These are phyloP conservation scores for Ganoderma boninense DNA, from an alignment of 1,284 basidiomycete genomes.

Conservation along the genomic window DNA sequence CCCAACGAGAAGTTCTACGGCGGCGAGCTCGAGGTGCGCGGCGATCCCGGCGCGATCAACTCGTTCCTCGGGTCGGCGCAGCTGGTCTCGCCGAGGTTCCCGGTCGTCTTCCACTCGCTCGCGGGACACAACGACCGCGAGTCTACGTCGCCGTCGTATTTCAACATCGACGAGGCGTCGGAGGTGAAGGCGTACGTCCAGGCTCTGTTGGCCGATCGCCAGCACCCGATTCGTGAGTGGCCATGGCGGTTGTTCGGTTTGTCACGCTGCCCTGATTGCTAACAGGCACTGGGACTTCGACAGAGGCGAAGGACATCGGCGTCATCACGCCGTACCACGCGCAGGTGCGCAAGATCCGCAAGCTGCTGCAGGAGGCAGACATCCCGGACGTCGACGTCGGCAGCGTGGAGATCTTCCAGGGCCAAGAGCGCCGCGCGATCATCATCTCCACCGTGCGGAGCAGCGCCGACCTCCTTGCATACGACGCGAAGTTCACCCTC, in stretches of 20 bases:
- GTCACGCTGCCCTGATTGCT: no score
- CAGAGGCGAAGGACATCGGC: constrained; percentile 50
- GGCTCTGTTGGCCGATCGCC: constrained; percentile 33
- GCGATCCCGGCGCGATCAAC: constrained; percentile 44
- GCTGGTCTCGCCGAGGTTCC: constrained; percentile 45
- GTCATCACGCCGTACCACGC: constrained; percentile 66
- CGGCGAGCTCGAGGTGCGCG: constrained; percentile 56
- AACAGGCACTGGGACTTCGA: not conserved
- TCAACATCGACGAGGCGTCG: constrained; percentile 55
- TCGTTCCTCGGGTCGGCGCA: constrained; percentile 36
- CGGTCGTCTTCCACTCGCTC: constrained; percentile 57
- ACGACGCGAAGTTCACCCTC: constrained; percentile 53
- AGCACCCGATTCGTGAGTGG: constrained; percentile 24
- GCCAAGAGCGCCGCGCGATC: constrained; percentile 56
- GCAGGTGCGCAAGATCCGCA: constrained; percentile 57
- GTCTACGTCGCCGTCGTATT: constrained; percentile 55
- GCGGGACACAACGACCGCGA: constrained; percentile 53
- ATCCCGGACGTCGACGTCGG: constrained; percentile 57
- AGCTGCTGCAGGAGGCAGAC: constrained; percentile 42
- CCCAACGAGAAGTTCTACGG: constrained; percentile 66
- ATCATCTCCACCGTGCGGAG: constrained; percentile 58
- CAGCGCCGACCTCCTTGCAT: constrained; percentile 45
- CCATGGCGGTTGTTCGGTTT: no score
- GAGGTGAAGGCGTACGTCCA: constrained; percentile 50
- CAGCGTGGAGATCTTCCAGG: constrained; percentile 70